Evolutionary conservation across 2,329 filamentous ascomycete species (phyloP).

Genomic region (Macrophomina tecta): DNA sequence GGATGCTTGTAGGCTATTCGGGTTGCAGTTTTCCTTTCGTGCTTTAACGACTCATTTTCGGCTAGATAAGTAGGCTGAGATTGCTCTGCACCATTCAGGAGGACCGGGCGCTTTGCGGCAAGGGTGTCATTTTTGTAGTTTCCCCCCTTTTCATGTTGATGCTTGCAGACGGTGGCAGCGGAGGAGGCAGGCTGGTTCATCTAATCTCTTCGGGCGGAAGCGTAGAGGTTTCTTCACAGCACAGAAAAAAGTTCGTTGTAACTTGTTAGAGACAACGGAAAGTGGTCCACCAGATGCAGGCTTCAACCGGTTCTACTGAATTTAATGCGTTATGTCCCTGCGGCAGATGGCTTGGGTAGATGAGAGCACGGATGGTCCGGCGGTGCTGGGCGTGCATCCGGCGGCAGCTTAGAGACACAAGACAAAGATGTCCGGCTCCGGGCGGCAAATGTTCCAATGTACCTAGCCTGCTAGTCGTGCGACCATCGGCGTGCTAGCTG

Average conservation of each 20-base stretch:
- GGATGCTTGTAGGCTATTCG: conserved; percentile 25
- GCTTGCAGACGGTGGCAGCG: conserved; percentile 27
- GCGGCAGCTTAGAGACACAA: background rate
- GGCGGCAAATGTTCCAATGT: background rate
- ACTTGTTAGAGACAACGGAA: conserved; percentile 27
- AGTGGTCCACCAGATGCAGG: conserved; percentile 25
- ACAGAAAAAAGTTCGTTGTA: conserved; percentile 28
- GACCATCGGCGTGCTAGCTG: background rate
- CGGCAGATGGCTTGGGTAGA: background rate
- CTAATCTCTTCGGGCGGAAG: conserved; percentile 26
- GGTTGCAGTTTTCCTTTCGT: conserved; percentile 27
- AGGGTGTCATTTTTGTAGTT: conserved; percentile 26
- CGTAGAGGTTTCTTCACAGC: conserved; percentile 27
- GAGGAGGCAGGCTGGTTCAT: conserved; percentile 27
- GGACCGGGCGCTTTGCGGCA: conserved; percentile 29
- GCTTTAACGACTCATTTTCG: conserved; percentile 26
- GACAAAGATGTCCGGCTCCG: background rate
- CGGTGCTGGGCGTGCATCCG: conserved; percentile 2
- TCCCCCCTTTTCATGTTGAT: conserved; percentile 27
- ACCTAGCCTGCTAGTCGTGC: background rate
- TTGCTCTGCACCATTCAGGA: conserved; percentile 29
- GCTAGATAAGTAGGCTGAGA: conserved; percentile 28
- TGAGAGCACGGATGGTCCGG: background rate
- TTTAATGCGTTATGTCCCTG: conserved; percentile 21
- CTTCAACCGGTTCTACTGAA: conserved; percentile 21